Conservation (phyloP, 1,139 yeast species). For the Geotrichum australiense region DNA sequence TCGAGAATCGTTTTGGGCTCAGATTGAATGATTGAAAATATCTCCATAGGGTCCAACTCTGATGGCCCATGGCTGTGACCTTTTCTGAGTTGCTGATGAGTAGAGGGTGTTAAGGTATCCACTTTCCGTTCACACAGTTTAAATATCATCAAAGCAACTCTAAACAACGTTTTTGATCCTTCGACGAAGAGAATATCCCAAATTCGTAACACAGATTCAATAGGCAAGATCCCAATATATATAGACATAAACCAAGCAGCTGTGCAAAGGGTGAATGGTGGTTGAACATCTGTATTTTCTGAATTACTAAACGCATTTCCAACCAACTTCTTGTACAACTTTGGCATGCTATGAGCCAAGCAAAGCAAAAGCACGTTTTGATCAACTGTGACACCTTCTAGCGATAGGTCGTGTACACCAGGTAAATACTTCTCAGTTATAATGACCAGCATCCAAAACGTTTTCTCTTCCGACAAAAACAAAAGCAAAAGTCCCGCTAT, state of each 20-base stretch:
- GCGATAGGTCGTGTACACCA: conserved; percentile 80
- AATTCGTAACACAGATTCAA: conserved; percentile 76
- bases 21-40: conserved; percentile 80
- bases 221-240: conserved; percentile 80
- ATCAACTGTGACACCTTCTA: conserved; percentile 92
- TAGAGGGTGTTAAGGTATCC: conserved; percentile 35
- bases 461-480: conserved; percentile 80
- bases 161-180: conserved; percentile 78
- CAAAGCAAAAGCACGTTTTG: conserved; percentile 92
- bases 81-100: too few species aligned
- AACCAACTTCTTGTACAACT: conserved; percentile 55
- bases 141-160: conserved; percentile 76
- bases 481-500: conserved; percentile 77
- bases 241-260: conserved; percentile 98
- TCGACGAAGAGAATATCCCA: conserved; percentile 96
- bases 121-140: conserved; percentile 66
- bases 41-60: conserved; percentile 63
- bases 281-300: conserved; percentile 31
- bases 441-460: conserved; percentile 94
- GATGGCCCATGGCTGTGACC: neutral
- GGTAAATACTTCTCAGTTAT: conserved; percentile 81
- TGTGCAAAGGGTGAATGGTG: conserved; percentile 88
- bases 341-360: conserved; percentile 75
- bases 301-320: conserved; percentile 48
- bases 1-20: conserved; percentile 68